phyloP scores from a whole-genome alignment of 2,329 filamentous ascomycete genomes.

The Fusarium nygamai region DNA sequence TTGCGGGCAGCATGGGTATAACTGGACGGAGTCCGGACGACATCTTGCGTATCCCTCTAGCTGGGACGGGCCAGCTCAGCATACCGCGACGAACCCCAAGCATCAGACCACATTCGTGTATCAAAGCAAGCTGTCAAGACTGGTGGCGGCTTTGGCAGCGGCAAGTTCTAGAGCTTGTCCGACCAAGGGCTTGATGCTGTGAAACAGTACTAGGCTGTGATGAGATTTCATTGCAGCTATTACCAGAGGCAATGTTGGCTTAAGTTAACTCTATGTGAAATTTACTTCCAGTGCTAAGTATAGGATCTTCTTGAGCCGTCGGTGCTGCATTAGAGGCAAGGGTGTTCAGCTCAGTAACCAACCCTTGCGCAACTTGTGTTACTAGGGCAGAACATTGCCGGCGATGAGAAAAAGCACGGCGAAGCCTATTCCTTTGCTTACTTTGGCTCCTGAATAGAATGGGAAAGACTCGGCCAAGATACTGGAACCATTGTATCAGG shows the following conservation, averaged over 20 bases:
- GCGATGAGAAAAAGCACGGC: not conserved
- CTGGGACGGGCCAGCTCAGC: not conserved
- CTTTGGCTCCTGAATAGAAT: not conserved
- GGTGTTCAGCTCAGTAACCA: not conserved
- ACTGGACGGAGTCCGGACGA: constrained; percentile 11
- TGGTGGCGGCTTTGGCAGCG: not conserved
- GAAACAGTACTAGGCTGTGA: not conserved
- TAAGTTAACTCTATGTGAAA: not conserved
- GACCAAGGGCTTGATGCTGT: not conserved
- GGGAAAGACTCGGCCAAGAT: not conserved
- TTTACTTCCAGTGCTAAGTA: not conserved
- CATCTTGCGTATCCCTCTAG: not conserved
- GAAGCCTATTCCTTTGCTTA: not conserved
- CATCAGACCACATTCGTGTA: not conserved
- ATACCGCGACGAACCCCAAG: not conserved
- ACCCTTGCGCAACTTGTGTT: not conserved
- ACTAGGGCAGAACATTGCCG: not conserved
- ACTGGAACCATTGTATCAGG: not conserved
- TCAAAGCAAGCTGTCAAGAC: not conserved
- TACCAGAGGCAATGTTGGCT: not conserved
- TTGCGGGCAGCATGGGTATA: constrained; percentile 14
- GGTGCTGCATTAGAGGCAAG: constrained; percentile 3
- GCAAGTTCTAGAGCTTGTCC: not conserved
- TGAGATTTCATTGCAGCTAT: not conserved
- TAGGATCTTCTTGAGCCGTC: not conserved